These are phyloP conservation scores for Leccinum imitatum DNA, from an alignment of 768 basidiomycete genomes.

Conservation along the genomic window DNA sequence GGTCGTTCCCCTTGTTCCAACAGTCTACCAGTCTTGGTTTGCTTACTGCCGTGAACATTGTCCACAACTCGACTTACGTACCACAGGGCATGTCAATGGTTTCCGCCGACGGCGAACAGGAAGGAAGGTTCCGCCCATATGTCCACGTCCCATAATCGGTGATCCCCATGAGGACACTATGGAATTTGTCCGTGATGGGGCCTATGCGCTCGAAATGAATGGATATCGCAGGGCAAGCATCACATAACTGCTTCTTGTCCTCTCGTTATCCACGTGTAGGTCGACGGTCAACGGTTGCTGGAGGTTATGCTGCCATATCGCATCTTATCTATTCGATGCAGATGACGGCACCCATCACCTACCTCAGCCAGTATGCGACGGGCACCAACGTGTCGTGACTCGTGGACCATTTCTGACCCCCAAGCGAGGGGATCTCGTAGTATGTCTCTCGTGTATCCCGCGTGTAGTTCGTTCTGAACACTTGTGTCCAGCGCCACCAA, in stretches of 20 bases:
- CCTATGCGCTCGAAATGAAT: not conserved
- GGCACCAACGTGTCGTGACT: constrained; percentile 44
- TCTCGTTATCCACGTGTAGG: not conserved
- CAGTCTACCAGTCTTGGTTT: not conserved
- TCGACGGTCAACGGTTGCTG: constrained; percentile 67
- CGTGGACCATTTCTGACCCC: constrained; percentile 60
- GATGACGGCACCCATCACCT: constrained; percentile 44
- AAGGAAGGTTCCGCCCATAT: not conserved
- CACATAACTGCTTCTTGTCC: not conserved
- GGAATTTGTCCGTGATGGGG: not conserved
- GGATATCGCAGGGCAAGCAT: not conserved
- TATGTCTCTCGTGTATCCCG: constrained; percentile 31
- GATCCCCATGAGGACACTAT: not conserved
- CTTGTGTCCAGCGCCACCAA: constrained; percentile 50
- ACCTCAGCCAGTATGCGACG: constrained; percentile 42
- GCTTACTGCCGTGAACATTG: not conserved
- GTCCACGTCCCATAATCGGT: not conserved
- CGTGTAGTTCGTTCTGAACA: not conserved
- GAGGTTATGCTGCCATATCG: constrained; percentile 60
- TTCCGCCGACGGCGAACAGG: not conserved
- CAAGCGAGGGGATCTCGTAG: constrained; percentile 62
- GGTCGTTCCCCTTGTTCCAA: not conserved
- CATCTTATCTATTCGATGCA: constrained; percentile 61
- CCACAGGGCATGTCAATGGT: not conserved
- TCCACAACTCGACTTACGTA: not conserved